Base-by-base conservation (phyloP, 1,284 basidiomycete genomes). In the Pholiota adiposa region DNA sequence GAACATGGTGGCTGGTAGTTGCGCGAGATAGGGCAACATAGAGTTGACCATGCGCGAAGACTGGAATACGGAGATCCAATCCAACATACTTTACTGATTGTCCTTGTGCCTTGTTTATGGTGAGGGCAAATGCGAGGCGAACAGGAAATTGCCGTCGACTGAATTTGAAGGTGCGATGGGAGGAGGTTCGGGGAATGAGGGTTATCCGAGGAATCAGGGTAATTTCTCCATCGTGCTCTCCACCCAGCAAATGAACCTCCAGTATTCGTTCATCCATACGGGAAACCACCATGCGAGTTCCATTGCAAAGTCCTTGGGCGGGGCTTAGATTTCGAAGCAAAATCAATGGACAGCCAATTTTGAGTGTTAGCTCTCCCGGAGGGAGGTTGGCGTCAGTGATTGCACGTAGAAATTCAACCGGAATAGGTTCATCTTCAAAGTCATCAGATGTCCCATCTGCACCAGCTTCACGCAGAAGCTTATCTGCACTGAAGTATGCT, bases 81-180 rank as follows among this genome's bases (percentile, higher is more conserved):
- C 67, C 65, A 43, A 69, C 63, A 53, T 60, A 29, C 11, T 56
- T 41, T 0, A 67, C 60, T n/a, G 66, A 79, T 59, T 81, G 79
- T 0, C 81, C 80, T 65, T 83, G 79, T 0, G 74, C 33, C 55
- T 79, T 80, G 63, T 81, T 80, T 59, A 81, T 77, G 4, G 71
- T 75, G 56, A 81, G 74, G 11, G 75, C 71, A 69, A 79, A 80
- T 4, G 77, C 77, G 1, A 79, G 68, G 0, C 65, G 63, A 0
- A 80, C 63, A 8, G 79, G 78, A 65, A 79, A 79, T 62, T 80
- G 78, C 1, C 59, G 60, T 5, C 72, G 67, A 11, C 44, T 44
- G 8, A 79, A 62, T 5, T 33, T 31, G 33, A 61, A 64, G 12
- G 64, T 38, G 73, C 36, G 2, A 29, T 61, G 48, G 9, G 54